Evolutionary conservation across 2,329 filamentous ascomycete genomes (phyloP).

Genomic region (Colletotrichum limetticola): DNA sequence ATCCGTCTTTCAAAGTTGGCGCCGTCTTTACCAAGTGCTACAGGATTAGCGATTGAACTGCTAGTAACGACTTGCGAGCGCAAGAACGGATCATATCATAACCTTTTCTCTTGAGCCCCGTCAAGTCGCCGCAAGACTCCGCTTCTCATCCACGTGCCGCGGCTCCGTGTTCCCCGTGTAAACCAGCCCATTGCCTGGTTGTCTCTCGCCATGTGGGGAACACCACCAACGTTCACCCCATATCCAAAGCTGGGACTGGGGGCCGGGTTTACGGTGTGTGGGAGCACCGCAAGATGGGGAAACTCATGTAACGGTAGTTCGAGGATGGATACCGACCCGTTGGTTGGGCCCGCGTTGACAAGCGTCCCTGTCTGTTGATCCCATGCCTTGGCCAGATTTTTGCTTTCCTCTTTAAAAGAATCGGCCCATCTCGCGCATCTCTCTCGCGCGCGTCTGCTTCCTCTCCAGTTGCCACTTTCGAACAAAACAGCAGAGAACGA

Average conservation of each 20-base stretch:
- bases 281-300: constrained; percentile 9
- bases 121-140: background rate
- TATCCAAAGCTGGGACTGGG: constrained; percentile 5
- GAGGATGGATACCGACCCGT: constrained; percentile 10
- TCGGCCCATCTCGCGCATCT: background rate
- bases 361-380: constrained; percentile 5
- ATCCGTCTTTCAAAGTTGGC: constrained; percentile 4
- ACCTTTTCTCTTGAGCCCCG: background rate
- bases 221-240: background rate
- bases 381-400: background rate
- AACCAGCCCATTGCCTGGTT: constrained; percentile 12
- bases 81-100: constrained; percentile 2
- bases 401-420: background rate
- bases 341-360: constrained; percentile 18
- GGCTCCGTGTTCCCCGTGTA: constrained; percentile 27
- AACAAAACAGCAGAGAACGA: background rate
- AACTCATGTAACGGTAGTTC: constrained; percentile 23
- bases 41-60: background rate
- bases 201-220: constrained; percentile 20
- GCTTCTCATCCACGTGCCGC: constrained; percentile 23
- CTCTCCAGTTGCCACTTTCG: background rate
- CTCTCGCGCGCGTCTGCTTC: background rate
- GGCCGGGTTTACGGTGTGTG: background rate
- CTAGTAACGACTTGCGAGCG: background rate
- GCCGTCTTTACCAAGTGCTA: background rate